A percentile compares a stretch with the other conserved stretches of the same genome.
phyloP scores from a whole-genome alignment of 257 asterid species.

The Solanum piurae region DNA sequence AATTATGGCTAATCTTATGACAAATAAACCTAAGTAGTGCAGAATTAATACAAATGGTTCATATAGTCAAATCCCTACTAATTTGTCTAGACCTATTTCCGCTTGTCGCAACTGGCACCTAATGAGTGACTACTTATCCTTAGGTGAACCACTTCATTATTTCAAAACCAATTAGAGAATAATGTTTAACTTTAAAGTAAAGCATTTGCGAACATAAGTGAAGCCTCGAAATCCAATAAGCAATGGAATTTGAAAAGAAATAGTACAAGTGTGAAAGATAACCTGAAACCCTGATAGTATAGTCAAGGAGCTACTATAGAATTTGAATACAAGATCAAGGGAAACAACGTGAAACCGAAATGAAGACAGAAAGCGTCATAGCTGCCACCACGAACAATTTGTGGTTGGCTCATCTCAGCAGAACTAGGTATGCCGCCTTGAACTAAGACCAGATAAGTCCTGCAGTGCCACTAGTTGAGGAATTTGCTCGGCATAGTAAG shows the following conservation, averaged over 20 bases:
- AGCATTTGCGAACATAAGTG: not conserved
- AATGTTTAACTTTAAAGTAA: not conserved
- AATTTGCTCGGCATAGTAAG: not conserved
- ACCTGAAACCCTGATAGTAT: not conserved
- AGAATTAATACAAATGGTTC: not conserved
- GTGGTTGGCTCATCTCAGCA: not conserved
- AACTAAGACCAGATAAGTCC: not conserved
- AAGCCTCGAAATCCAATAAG: not conserved
- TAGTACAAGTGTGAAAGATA: not conserved
- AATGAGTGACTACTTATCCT: not conserved
- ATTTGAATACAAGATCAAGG: not conserved
- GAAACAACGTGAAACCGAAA: not conserved
- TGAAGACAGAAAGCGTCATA: not conserved
- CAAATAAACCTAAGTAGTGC: not conserved
- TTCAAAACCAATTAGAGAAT: not conserved
- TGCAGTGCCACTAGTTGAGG: not conserved
- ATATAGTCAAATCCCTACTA: not conserved
- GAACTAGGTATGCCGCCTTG: not conserved
- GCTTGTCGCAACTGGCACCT: not conserved
- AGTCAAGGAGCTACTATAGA: not conserved
- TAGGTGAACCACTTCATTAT: not conserved
- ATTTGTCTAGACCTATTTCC: not conserved
- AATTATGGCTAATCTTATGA: not conserved
- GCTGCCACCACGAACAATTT: not conserved
- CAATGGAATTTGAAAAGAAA: not conserved